Evolutionary conservation across 2,329 filamentous ascomycete genomes (phyloP).

Genomic region (Nigrospora osmanthi): DNA sequence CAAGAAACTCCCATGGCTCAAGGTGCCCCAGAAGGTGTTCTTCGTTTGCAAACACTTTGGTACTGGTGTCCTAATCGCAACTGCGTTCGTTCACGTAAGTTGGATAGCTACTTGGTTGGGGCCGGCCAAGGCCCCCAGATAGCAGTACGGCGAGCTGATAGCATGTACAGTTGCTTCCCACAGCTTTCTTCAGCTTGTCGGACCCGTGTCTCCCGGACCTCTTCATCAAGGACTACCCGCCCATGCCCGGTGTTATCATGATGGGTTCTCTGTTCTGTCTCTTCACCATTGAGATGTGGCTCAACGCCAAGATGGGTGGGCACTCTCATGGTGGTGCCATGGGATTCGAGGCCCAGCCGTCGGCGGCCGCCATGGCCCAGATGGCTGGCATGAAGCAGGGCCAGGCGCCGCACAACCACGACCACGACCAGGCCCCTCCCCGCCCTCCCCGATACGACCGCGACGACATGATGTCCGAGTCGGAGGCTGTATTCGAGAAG

Average conservation of each 20-base stretch:
- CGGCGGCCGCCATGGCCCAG: constrained; percentile 3
- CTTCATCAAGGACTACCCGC: constrained; percentile 51
- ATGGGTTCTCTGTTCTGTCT: constrained; percentile 53
- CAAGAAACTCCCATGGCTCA: constrained; percentile 50
- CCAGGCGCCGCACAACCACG: not conserved
- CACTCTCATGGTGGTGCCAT: constrained; percentile 51
- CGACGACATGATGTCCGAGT: constrained; percentile 25
- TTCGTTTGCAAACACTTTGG: constrained; percentile 61
- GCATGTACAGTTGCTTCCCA: constrained; percentile 41
- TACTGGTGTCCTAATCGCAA: constrained; percentile 65
- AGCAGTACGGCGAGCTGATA: constrained; percentile 1
- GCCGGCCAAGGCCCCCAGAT: not conserved
- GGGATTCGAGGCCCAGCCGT: constrained; percentile 25
- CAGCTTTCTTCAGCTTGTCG: constrained; percentile 45
- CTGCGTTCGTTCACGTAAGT: constrained; percentile 62
- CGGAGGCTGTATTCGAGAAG: constrained; percentile 30
- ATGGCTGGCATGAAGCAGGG: constrained; percentile 3
- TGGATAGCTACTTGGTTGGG: not conserved
- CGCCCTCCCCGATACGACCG: constrained; percentile 21
- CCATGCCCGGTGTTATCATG: constrained; percentile 58
- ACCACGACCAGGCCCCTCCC: constrained; percentile 11
- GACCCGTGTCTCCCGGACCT: constrained; percentile 51
- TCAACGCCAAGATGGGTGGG: constrained; percentile 50
- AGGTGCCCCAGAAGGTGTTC: constrained; percentile 47
- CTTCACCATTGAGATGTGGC: constrained; percentile 55